Evolutionary conservation across 2,329 filamentous ascomycete species (phyloP), one percentile per base, ranked within the genome.

Genomic region (Pseudogymnoascus sp.): DNA sequence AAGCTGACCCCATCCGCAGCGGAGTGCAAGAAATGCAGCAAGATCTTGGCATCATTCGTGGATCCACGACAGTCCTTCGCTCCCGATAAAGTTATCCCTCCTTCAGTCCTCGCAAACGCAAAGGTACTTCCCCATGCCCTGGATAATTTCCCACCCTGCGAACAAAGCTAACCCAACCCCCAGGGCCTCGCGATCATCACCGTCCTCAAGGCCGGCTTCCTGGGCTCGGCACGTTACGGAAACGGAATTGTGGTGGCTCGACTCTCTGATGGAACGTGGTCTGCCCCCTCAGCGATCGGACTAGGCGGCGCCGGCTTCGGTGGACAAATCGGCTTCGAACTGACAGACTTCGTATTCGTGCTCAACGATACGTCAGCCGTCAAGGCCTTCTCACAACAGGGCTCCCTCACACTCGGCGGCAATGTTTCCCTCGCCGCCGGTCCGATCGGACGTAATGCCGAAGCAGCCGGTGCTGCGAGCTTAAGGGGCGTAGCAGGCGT

Each of bases 311-410:
- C 87, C 61, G 91, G 90, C 25, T 90, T 95, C 67, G 90, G 90
- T 68, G 90, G 90, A 41, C 90, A 94, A 77, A 91, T 95, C 71
- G 90, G 90, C 36, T 90, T 93, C 75, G 91, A 95, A 75, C 76
- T 95, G 65, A 94, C 91, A 63, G 91, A 94, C 74, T 99, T 99
- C 73, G 94, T 99, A 73, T 97, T 99, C 77, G 97, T 99, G 67
- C 86, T 99, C 67, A 99, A 99, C 77, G 93, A 99, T 72, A 80
- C 86, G 42, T 85, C 81, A 63, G 93, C 94, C 48, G 93, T 99
- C 67, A 91, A 91, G 75, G 92, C 93, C 7, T 97, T 99, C 76
- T 91, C 92, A 5, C 93, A 97, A 75, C 86, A 89, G 39, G 94
- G 94, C 3, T 93, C 90, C 61, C 80, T 99, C 65, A 97, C 94